Evolutionary conservation across 2,329 filamentous ascomycete species (phyloP).

Genomic region (Phoma sp.): DNA sequence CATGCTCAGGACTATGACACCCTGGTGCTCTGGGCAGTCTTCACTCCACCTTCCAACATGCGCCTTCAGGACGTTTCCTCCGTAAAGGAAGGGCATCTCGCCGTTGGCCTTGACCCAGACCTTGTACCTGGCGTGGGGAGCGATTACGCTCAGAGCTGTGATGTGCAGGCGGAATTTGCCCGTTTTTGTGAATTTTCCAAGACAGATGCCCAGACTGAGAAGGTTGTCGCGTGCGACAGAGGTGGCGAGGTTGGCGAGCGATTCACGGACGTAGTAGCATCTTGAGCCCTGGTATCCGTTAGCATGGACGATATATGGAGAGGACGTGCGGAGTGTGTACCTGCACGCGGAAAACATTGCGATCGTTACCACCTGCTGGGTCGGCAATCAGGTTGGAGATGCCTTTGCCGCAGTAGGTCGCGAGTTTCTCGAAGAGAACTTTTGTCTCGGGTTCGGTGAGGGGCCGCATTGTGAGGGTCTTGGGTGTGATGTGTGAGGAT

Average conservation of each 20-base stretch:
- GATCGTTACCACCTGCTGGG: slow-evolving; percentile 40
- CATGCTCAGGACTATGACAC: slow-evolving; percentile 89
- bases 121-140: slow-evolving; percentile 92
- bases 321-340: slow-evolving; percentile 44
- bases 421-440: slow-evolving; percentile 89
- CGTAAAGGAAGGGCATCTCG: slow-evolving; percentile 97
- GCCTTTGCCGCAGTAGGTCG: slow-evolving; percentile 88
- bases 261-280: slow-evolving; percentile 91
- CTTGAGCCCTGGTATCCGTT: slow-evolving; percentile 68
- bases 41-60: slow-evolving; percentile 86
- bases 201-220: slow-evolving; percentile 85
- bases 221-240: slow-evolving; percentile 83
- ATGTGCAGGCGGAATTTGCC: slow-evolving; percentile 96
- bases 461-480: slow-evolving; percentile 68
- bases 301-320: slow-evolving; percentile 3
- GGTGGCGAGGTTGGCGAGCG: slow-evolving; percentile 88
- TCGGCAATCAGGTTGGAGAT: slow-evolving; percentile 74
- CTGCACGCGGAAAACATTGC: slow-evolving; percentile 57
- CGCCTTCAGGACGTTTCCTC: slow-evolving; percentile 84
- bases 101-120: slow-evolving; percentile 97
- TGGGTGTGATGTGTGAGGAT: slow-evolving; percentile 10
- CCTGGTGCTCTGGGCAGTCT: slow-evolving; percentile 92
- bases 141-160: slow-evolving; percentile 87
- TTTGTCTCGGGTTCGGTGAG: slow-evolving; percentile 81
- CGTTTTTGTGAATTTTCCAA: slow-evolving; percentile 96